Evolutionary conservation across 192 early-diverging fungal genomes (phyloP), one percentile per base, ranked within the genome.

Genomic region (Paraglomus brasilianum): DNA sequence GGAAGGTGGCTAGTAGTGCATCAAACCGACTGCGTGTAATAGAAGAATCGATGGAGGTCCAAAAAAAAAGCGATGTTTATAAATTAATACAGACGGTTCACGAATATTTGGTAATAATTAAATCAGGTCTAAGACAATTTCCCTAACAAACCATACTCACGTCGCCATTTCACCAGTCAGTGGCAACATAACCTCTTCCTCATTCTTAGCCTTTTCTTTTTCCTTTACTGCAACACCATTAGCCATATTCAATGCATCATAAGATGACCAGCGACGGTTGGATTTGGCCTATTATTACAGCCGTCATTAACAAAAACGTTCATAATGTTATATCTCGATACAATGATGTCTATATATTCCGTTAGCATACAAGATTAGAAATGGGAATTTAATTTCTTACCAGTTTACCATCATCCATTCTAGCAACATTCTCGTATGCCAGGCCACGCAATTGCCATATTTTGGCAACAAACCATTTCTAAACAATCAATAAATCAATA

Each of bases 391-490:
- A 30, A 30, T 30, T 30, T 30, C 30, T 69, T 58, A 69, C 67
- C 67, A 69, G 48, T 38, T 8, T 40, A 36, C 67, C 44, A 69
- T 69, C 67, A 58, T 69, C 67, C 67, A 69, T 58, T 39, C 46
- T 58, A 10, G 38, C 22, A 38, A 17, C 24, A 39, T 47, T 30
- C 39, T 69, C 58, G 8, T 22, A 46, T 38, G 19, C 55, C 14
- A 9, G 40, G 14, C 59, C 63, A 77, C 80, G 75, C 50, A 87
- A 60, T 43, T 84, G 81, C 68, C 81, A 80, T 8, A 85, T 81
- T 21, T 82, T 80, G 22, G 81, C 67, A 7, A 79, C 77, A 67
- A 90, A 84, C 88, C 88, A 91, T 82, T 88, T 84, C 87, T 88
- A 75, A 9, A 13, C 30, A 30, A 3, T 3, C 30, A 30, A 30